These are phyloP conservation scores for Picea sitchensis DNA, from an alignment of 75 land plant species.

Conservation along the genomic window DNA sequence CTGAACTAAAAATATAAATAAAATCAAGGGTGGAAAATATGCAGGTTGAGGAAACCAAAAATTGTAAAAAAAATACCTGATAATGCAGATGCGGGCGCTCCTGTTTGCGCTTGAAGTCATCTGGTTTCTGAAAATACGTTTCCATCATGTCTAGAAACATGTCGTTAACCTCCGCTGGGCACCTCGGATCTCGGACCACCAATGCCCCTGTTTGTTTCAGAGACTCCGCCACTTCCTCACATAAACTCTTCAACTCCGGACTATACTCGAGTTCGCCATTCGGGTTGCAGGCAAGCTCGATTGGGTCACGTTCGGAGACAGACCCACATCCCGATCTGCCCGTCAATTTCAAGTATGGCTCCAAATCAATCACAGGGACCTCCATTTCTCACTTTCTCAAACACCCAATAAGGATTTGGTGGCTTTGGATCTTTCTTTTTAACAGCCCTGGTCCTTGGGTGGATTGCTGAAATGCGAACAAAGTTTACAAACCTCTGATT, in stretches of 20 bases:
- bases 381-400: conserved; percentile 40
- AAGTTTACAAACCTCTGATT: no score
- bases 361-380: conserved; percentile 82
- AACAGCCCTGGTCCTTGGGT: no score
- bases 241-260: conserved; percentile 25
- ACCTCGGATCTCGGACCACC: conserved; percentile 89
- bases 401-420: no score
- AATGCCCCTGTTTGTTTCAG: conserved; percentile 86
- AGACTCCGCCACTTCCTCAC: conserved; percentile 51
- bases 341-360: conserved; percentile 44
- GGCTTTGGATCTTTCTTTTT: no score
- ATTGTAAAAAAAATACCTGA: conserved; percentile 48
- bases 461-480: no score
- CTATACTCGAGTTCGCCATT: background rate
- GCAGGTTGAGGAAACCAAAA: background rate
- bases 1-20: background rate
- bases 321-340: background rate
- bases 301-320: background rate
- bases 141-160: conserved; percentile 98
- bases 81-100: conserved; percentile 85
- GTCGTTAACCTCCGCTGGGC: conserved; percentile 82
- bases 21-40: background rate
- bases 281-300: conserved; percentile 3
- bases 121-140: conserved; percentile 57
- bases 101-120: conserved; percentile 70